Percentiles rank a stretch among this genome's conserved stretches.
These are phyloP conservation scores for Vaccinium corymbosum DNA, from an alignment of 148 eudicot genomes.

Conservation along the genomic window DNA sequence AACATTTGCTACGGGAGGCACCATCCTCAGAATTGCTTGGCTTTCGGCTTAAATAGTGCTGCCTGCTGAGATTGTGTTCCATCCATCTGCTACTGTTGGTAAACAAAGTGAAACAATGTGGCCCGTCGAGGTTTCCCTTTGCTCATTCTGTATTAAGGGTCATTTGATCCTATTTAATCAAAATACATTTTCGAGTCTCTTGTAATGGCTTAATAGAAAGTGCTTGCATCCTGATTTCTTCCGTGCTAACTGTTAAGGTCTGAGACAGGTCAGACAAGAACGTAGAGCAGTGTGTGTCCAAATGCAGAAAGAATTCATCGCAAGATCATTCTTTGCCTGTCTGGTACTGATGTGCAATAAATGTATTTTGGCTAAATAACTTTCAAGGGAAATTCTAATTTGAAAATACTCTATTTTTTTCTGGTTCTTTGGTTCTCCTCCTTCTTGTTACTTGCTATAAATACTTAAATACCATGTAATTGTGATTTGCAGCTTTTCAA, in stretches of 20 bases:
- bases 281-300: too few species aligned
- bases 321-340: too few species aligned
- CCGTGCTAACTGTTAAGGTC: neutral
- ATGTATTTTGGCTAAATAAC: neutral
- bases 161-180: neutral
- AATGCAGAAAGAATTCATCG: neutral
- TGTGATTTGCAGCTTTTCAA: too few species aligned
- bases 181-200: neutral
- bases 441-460: neutral
- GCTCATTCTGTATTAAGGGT: neutral
- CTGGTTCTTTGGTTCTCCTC: neutral
- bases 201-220: neutral
- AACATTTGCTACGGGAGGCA: constrained; percentile 97
- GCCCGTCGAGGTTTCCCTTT: constrained; percentile 77
- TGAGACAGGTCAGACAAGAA: too few species aligned
- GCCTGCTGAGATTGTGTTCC: constrained; percentile 63
- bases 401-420: neutral
- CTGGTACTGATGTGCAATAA: neutral
- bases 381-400: neutral
- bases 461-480: constrained; percentile 29
- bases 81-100: constrained; percentile 97
- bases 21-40: constrained; percentile 94
- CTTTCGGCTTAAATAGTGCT: constrained; percentile 94
- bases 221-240: neutral
- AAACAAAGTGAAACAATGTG: constrained; percentile 99